Base-by-base conservation (phyloP, 2,329 filamentous ascomycete species). In the Helminthosporium solani region DNA sequence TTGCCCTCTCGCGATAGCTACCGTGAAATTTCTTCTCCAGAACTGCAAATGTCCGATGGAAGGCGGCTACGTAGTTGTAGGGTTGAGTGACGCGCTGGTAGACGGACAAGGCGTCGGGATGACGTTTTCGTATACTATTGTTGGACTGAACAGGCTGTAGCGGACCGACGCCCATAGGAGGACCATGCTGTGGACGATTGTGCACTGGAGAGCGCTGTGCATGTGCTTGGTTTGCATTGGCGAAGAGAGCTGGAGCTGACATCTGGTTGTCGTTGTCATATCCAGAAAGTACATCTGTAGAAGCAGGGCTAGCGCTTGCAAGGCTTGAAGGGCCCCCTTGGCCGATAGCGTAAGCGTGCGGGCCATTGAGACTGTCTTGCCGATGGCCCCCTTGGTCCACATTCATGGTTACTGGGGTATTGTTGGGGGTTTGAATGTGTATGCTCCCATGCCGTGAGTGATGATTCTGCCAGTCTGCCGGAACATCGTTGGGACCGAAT, bases 41-140 rank as follows among this genome's bases (percentile, higher is more conserved):
- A 52, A 91, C 85, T 7, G 84, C 84, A 34, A 90, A 90, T 52
- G 97, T 81, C 54, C 86, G 87, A 71, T 99, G 94, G 68, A 96
- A 97, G 16, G 89, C 90, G 34, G 83, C 82, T 1, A 91, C 90
- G 64, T 97, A 97, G 8, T 88, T 85, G 65, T 97, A 96, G 3
- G 94, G 91, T 61, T 94, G 86, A 51, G 87, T 90, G 61, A 99
- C 90, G 33, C 83, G 87, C 52, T 91, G 85, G 69, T 97, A 99
- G 44, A 97, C 89, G 39, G 83, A 40, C 33, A 15, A 81, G 4
- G 91, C 87, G 63, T 96, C 90, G 31, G 80, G 77, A 40, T 78
- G 76, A 28, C 78, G 76, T 61, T 80, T 83, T 30, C 71, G 64
- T 54, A 64, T 39, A 9, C 56, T 58, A 44, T 67, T 71, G 44